A percentile compares a stretch with the other conserved stretches of the same genome.
Conservation (phyloP, 2,329 filamentous ascomycete genomes). For the Nectriaceae sp. region DNA sequence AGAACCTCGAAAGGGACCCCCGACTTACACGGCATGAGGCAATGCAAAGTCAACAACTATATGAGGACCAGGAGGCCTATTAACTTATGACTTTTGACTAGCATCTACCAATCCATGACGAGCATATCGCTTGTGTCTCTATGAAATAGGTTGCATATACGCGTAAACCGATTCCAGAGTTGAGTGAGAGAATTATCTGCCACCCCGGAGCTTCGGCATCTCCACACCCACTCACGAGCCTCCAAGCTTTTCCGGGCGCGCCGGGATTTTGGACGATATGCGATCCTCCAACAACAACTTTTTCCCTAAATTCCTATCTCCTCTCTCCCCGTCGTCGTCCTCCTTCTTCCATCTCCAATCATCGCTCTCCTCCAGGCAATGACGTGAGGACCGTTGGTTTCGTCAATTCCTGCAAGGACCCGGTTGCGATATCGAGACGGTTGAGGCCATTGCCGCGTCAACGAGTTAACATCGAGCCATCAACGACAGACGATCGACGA, state of each 20-base stretch:
- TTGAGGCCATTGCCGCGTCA: background rate
- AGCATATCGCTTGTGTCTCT: background rate
- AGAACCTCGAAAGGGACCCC: too few species aligned
- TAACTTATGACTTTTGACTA: too few species aligned
- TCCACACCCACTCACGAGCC: conserved; percentile 27
- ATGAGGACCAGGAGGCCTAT: too few species aligned
- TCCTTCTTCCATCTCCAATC: conserved; percentile 6
- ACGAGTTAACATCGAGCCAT: background rate
- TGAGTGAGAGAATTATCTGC: conserved; percentile 29
- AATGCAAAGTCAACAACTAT: background rate
- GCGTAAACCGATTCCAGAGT: background rate
- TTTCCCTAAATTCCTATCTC: conserved; percentile 7
- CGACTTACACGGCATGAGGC: background rate
- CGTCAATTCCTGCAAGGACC: conserved; percentile 1
- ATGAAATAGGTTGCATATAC: background rate
- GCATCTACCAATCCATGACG: too few species aligned
- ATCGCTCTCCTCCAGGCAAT: conserved; percentile 15
- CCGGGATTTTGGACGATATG: conserved; percentile 22
- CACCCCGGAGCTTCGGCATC: conserved; percentile 28
- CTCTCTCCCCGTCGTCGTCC: conserved; percentile 10
- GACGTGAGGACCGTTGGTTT: conserved; percentile 20
- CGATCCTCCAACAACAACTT: conserved; percentile 12
- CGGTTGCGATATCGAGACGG: background rate
- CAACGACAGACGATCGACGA: background rate
- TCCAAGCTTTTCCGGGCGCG: conserved; percentile 24